Base-by-base conservation (phyloP, 1,284 basidiomycete species). In the Exobasidium rhododendri region DNA sequence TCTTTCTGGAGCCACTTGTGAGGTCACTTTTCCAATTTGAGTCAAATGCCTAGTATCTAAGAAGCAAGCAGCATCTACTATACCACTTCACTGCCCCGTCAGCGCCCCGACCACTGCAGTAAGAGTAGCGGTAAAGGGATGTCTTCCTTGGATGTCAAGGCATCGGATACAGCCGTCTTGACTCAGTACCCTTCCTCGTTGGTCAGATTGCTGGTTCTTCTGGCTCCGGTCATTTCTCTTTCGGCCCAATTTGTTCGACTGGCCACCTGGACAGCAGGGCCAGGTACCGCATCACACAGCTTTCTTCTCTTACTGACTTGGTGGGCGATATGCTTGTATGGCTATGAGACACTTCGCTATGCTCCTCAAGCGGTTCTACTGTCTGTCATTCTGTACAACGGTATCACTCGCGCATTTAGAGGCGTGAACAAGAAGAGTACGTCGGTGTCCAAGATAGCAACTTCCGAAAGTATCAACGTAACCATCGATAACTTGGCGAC, bases 291-390 rank as follows among this genome's bases (percentile, higher is more conserved):
- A 10, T 59, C 67, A 0, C 64, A 66, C 13, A 75, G 73, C 47
- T 62, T 73, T 62, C 62, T 77, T 0, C 61, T 79, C n/a, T 59
- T 79, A 13, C 56, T 77, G n/a, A 62, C 58, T 2, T 79, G 72
- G 61, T 68, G 72, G 57, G 61, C 70, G 20, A 30, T 56, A 14
- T 74, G 76, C 61, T 65, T 77, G 35, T 75, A 70, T 58, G 75
- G 73, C 6, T 79, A 79, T 61, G 72, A 76, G 56, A 54, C 74
- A 2, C 29, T 79, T 13, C 66, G 77, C 1, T 79, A 77, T 57
- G 70, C 71, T 2, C 76, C 77, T 14, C 76, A 79, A 51, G 57
- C 64, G 3, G 17, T 77, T 20, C 17, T 72, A 3, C 66, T 79
- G 22, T 55, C 52, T 35, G 69, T 64, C 52, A 65, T 79, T 30